A percentile compares a stretch with the other conserved stretches of the same genome.
Evolutionary conservation across 2,329 filamentous ascomycete species (phyloP).

Genomic region (Remersonia thermophila): DNA sequence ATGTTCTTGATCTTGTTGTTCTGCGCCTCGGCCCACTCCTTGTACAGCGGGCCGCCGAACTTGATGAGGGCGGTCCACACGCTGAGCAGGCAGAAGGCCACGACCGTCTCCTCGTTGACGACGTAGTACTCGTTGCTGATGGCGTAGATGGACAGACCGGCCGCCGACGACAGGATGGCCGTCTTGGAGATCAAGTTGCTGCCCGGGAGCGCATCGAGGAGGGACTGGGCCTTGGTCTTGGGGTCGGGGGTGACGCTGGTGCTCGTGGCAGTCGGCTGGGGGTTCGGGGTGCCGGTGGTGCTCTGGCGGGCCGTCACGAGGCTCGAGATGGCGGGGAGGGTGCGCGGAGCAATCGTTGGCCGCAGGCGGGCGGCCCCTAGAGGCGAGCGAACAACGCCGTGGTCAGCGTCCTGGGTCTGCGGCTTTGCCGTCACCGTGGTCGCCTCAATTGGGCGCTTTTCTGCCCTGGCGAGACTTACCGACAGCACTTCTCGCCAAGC

Average conservation of each 20-base stretch:
- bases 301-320: conserved; percentile 55
- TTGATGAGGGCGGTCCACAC: conserved; percentile 89
- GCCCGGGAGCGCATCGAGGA: conserved; percentile 86
- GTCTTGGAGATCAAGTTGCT: conserved; percentile 91
- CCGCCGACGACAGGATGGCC: conserved; percentile 86
- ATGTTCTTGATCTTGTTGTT: conserved; percentile 88
- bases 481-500: conserved; percentile 88
- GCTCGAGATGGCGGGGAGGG: conserved; percentile 61
- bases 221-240: conserved; percentile 92
- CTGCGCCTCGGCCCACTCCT: conserved; percentile 81
- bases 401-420: conserved; percentile 6
- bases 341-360: conserved; percentile 62
- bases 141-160: conserved; percentile 82
- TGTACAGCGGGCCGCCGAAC: conserved; percentile 86
- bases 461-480: conserved; percentile 49
- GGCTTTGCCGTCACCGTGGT: neutral
- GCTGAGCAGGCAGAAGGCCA: conserved; percentile 81
- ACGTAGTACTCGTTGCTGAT: conserved; percentile 99
- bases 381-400: conserved; percentile 7
- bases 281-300: conserved; percentile 69
- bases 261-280: conserved; percentile 64
- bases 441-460: conserved; percentile 19
- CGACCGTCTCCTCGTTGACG: conserved; percentile 96
- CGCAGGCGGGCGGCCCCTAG: conserved; percentile 84
- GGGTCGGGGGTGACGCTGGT: conserved; percentile 76